phyloP scores from a whole-genome alignment of 306 rosid genomes.

The Inga oerstediana region DNA sequence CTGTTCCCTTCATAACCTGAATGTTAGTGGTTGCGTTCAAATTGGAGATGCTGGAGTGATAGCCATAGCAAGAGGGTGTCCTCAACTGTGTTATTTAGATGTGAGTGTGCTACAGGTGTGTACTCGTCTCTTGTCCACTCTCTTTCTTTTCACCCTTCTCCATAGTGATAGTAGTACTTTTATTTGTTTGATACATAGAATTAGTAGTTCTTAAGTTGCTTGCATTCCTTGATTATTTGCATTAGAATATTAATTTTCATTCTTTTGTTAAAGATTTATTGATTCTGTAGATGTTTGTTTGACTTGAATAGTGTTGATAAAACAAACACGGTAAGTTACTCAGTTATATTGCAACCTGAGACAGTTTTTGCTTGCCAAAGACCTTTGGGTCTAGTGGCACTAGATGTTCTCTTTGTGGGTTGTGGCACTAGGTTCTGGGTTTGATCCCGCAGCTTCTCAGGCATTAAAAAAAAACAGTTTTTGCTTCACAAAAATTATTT shows the following conservation, averaged over 20 bases:
- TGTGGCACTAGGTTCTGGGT: not conserved
- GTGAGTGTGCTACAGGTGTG: constrained; percentile 89
- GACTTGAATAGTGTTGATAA: constrained; percentile 23
- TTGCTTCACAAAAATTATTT: not conserved
- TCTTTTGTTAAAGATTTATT: not conserved
- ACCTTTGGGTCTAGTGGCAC: not conserved
- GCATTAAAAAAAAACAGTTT: too few species aligned
- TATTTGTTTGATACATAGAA: not conserved
- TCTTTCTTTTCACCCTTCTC: constrained; percentile 9
- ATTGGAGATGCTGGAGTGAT: constrained; percentile 85
- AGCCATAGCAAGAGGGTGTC: constrained; percentile 94
- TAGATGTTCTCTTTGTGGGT: not conserved
- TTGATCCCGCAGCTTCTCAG: not conserved
- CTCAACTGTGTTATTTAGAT: constrained; percentile 72
- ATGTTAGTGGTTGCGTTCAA: constrained; percentile 95
- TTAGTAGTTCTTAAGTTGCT: constrained; percentile 2
- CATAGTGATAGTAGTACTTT: not conserved
- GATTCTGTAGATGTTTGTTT: constrained; percentile 21
- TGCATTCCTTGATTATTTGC: not conserved
- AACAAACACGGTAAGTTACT: constrained; percentile 14
- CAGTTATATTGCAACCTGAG: not conserved
- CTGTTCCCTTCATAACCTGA: constrained; percentile 73
- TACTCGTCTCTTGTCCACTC: constrained; percentile 5
- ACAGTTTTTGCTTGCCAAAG: not conserved
- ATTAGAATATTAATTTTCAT: not conserved